phyloP scores from a whole-genome alignment of 2,329 filamentous ascomycete species.

The Fusarium paranaense region DNA sequence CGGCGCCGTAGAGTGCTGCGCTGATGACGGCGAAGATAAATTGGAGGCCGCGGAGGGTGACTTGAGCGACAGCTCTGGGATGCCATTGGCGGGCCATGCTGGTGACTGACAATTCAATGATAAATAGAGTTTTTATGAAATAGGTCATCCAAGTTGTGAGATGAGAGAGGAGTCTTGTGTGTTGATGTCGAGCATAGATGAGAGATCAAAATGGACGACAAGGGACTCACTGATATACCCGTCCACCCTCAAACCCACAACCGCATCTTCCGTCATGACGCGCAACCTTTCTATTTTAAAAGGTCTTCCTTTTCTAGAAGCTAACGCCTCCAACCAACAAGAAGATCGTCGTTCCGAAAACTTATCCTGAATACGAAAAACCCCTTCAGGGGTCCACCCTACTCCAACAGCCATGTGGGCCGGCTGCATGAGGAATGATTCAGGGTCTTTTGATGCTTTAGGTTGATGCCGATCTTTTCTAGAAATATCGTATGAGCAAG shows the following conservation, averaged over 20 bases:
- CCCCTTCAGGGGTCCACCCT: background rate
- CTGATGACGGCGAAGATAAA: slow-evolving; percentile 24
- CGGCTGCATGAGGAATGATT: background rate
- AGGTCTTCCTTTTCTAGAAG: background rate
- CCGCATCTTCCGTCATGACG: background rate
- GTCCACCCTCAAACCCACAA: background rate
- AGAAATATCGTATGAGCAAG: background rate
- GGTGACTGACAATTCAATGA: background rate
- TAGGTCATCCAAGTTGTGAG: background rate
- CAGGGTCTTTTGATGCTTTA: background rate
- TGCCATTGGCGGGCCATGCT: slow-evolving; percentile 8
- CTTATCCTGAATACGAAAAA: background rate
- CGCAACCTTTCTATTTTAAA: background rate
- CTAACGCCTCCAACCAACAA: background rate
- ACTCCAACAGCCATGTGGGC: background rate
- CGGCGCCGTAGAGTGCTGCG: slow-evolving; percentile 23
- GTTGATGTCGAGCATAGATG: background rate
- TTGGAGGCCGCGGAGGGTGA: slow-evolving; percentile 15
- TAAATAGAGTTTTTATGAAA: background rate
- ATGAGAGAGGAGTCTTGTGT: background rate
- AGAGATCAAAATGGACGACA: background rate
- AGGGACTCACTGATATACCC: background rate
- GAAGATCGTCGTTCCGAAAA: background rate
- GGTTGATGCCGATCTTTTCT: background rate
- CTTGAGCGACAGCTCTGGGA: slow-evolving; percentile 15